Evolutionary conservation across 2,329 filamentous ascomycete genomes (phyloP), one percentile per base, ranked within the genome.

Genomic region (Beauveria medogensis): DNA sequence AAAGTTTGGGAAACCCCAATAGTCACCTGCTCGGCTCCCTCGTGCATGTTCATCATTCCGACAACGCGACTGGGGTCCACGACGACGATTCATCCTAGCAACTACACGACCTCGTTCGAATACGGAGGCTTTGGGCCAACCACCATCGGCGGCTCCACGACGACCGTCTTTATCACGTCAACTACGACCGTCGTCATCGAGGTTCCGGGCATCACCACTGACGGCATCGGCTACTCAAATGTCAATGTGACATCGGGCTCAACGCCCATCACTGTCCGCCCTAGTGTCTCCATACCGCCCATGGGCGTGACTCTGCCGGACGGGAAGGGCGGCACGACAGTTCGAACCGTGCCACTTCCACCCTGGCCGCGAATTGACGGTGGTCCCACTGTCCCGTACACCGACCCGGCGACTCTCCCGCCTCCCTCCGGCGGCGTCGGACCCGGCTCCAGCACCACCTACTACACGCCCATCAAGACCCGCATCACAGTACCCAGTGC

Each of bases 31-130:
- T 41, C 62, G 18, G 53, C 62, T 1, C 44, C 60, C 12, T 41
- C 60, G 3, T 69, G 66, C 59, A 34, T 69, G 22, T 47, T 70
- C n/a, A 64, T 70, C 4, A 44, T 70, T 20, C 68, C 68, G 0
- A 67, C 65, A 0, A 69, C 62, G 26, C 8, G 59, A 1, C 46
- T 69, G 5, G 30, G 41, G 0, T 40, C 28, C 6, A 26, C 60
- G 1, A 63, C 65, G 6, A 67, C 64, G 1, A 69, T 69, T 44
- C 37, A 24, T 3, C 61, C 60, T 2, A 41, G 46, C 55, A 48
- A 34, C 28, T 68, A 67, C 18, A 64, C 60, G 8, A 67, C 65
- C 1, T 65, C 62, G 34, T 46, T 66, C 20, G 65, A 68, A 59
- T 66, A 64, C 30, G 67, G 65, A 16, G 50, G 43, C 3, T 46